Evolutionary conservation across 768 basidiomycete genomes (phyloP), one percentile per base, ranked within the genome.

Genomic region (Leccinum olivaceopallidum): DNA sequence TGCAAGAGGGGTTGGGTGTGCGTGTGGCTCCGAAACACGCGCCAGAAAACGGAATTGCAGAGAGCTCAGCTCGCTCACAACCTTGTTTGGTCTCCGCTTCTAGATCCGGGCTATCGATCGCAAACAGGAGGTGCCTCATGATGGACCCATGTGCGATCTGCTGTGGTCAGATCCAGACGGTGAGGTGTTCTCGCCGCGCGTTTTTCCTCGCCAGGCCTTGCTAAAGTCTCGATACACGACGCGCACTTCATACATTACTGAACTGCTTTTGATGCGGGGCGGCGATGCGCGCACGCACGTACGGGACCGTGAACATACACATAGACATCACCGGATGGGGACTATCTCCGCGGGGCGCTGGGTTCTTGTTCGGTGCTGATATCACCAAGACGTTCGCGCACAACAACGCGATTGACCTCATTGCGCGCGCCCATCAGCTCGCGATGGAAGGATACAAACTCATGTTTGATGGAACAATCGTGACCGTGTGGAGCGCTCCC

Each of bases 81-180:
- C 68, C 49, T 72, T 65, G 57, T 63, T 57, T 42, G 57, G 55
- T 59, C 60, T 56, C 65, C 62, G 56, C 37, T 50, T 61, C 56
- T 73, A 92, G 95, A 98, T 98, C 67, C 90, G 96, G 55, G 83
- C 88, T 39, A 96, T 98, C 67, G 95, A 98, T 79, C 79, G 96
- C 36, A 95, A 95, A 74, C 94, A 96, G 74, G 96, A 98, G 72
- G 96, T 98, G 24, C 96, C 96, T 28, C 96, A 98, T 74, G 96
- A 98, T 71, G 96, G 96, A 13, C 88, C 95, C 8, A 98, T 98
- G 96, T 98, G 96, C 70, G 96, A 98, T 76, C 80, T 98, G 2
- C 80, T 98, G n/a, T 98, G 96, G 96, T 97, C 95, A 60, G 96
- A 98, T 79, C 96, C 96, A 50, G 96, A 98, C 74, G 95, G 95